Evolutionary conservation across 306 rosid species (phyloP), one percentile per base, ranked within the genome.

Genomic region (Echinosophora koreensis): DNA sequence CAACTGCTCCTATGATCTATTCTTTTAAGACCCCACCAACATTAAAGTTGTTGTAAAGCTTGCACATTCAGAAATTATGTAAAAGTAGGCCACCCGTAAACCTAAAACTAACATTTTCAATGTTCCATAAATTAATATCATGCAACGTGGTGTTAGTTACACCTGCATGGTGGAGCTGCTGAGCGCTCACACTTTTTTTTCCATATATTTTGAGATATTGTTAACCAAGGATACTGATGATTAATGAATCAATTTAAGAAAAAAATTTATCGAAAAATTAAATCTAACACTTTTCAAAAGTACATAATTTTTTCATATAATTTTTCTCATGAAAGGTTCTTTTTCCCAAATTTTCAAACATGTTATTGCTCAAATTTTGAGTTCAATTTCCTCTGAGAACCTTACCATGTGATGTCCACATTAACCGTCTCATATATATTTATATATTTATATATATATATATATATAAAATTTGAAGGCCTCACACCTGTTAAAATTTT

Each of bases 91-190:
- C 10, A 58, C 75, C 42, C 60, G 41, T 34, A 14, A 46, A 67
- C 81, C 81, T 57, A 34, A 58, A 59, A 30, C 5, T 39, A 39
- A 54, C 41, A 11, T 41, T 8, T 77, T 56, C 52, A 54, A 66
- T 7, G 8, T 35, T 3, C 4, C 14, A 5, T 38, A 37, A 35
- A 62, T 30, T 55, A 6, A 66, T 54, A 39, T 66, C 27, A 28
- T 28, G 38, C 81, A 55, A 56, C 73, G 38, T 67, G 57, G 81
- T 49, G 74, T 77, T 77, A 42, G 81, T 55, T 66, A 42, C 68
- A 66, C 74, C 67, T n/a, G 55, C 30, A 76, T 44, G 58, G 16
- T 5, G 22, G 27, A 14, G 2, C 28, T 62, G 65, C 41, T 11
- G 16, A 59, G 4, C 65, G 39, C 65, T 27, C 39, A 38, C 64